Evolutionary conservation across 2,329 filamentous ascomycete genomes (phyloP).

Genomic region (Sclerotinia minor): DNA sequence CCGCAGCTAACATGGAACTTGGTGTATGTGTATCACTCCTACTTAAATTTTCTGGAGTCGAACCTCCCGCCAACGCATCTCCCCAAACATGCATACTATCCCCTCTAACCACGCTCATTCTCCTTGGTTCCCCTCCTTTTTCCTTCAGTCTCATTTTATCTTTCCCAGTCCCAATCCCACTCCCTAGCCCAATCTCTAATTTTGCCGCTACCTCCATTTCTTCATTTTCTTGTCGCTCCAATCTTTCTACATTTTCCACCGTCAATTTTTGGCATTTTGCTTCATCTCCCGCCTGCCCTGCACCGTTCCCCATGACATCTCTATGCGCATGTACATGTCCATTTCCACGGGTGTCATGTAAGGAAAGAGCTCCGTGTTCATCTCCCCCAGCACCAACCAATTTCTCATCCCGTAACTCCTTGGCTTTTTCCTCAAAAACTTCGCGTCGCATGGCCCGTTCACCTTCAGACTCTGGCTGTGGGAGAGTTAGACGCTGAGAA

Average conservation of each 20-base stretch:
- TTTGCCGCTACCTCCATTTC: conserved; percentile 4
- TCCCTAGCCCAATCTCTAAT: neutral
- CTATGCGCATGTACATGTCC: neutral
- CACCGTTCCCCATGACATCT: neutral
- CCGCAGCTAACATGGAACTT: neutral
- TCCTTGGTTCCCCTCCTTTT: neutral
- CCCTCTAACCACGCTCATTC: neutral
- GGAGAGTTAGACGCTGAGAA: conserved; percentile 35
- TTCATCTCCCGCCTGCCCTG: conserved; percentile 1
- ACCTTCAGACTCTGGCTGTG: conserved; percentile 43
- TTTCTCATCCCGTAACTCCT: conserved; percentile 54
- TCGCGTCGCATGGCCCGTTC: conserved; percentile 50
- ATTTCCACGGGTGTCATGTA: neutral
- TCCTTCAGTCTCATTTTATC: neutral
- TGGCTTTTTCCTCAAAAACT: conserved; percentile 56
- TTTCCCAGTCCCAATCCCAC: neutral
- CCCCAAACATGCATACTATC: conserved; percentile 9
- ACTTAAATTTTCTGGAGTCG: neutral
- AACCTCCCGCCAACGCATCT: neutral
- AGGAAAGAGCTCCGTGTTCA: neutral
- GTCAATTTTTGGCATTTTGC: conserved; percentile 49
- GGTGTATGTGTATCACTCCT: neutral
- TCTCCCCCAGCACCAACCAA: conserved; percentile 44
- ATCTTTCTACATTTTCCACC: conserved; percentile 54
- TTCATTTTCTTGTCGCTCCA: conserved; percentile 41